Evolutionary conservation across 1,284 basidiomycete species (phyloP).

Genomic region (Pyrrhoderma noxium): DNA sequence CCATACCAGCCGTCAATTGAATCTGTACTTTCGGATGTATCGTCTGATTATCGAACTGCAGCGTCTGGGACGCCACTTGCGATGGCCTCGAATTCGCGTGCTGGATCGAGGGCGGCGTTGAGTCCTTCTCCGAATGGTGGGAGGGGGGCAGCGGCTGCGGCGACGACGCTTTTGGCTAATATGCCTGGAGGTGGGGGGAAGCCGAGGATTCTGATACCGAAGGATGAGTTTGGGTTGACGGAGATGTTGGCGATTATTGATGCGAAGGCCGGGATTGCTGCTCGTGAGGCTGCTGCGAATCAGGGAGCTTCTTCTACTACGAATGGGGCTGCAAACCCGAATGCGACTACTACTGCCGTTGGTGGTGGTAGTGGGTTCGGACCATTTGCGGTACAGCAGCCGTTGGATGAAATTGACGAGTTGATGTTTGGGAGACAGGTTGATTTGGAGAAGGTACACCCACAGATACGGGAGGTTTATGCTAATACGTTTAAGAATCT

Average conservation of each 20-base stretch:
- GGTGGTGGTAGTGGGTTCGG: no score
- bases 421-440: constrained; percentile 64
- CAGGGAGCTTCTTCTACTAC: constrained; percentile 18
- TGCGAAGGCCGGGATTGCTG: constrained; percentile 41
- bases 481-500: constrained; percentile 64
- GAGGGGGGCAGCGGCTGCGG: constrained; percentile 23
- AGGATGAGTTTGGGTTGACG: constrained; percentile 77
- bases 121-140: constrained; percentile 27
- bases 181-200: constrained; percentile 28
- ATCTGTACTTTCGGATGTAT: constrained; percentile 54
- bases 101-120: constrained; percentile 22
- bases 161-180: constrained; percentile 23
- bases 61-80: constrained; percentile 27
- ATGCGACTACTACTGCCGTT: no score
- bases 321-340: no score
- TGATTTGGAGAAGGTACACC: constrained; percentile 59
- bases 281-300: constrained; percentile 19
- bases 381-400: constrained; percentile 30
- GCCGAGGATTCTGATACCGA: constrained; percentile 42
- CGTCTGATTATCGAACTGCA: constrained; percentile 47
- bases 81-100: constrained; percentile 7
- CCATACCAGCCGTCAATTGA: constrained; percentile 48
- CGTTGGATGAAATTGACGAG: constrained; percentile 57
- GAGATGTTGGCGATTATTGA: constrained; percentile 82
- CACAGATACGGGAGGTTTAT: constrained; percentile 65